Evolutionary conservation across 306 rosid genomes (phyloP).

Genomic region (Prunus armeniaca): DNA sequence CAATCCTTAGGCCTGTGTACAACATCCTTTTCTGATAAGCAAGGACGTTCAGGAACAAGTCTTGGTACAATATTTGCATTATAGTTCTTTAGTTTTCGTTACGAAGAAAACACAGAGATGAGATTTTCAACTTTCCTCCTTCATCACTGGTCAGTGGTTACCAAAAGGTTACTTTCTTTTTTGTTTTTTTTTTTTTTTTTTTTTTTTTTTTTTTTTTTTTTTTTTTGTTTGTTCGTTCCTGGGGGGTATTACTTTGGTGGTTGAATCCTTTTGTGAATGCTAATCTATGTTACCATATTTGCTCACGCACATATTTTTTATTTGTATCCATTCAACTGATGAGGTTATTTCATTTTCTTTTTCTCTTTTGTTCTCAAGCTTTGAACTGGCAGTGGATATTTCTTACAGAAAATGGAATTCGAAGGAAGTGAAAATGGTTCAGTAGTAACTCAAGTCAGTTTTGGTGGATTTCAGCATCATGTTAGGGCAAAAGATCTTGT

Average conservation of each 20-base stretch:
- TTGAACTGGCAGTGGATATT: not conserved
- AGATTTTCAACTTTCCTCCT: not conserved
- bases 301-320: not conserved
- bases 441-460: slow-evolving; percentile 69
- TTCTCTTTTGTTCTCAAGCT: not conserved
- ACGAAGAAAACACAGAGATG: not conserved
- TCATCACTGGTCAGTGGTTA: not conserved
- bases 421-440: slow-evolving; percentile 33
- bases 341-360: not conserved
- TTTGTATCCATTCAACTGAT: not conserved
- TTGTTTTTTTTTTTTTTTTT: no score
- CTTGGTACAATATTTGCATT: not conserved
- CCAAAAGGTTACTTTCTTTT: not conserved
- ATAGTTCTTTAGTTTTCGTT: not conserved
- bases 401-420: slow-evolving; percentile 38
- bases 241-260: not conserved
- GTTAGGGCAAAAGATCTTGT: slow-evolving; percentile 52
- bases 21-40: not conserved
- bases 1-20: not conserved
- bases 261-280: not conserved
- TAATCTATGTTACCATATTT: not conserved
- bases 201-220: no score
- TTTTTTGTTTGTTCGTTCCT: not conserved
- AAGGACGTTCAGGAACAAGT: not conserved
- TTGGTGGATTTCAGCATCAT: slow-evolving; percentile 66